A percentile compares a stretch with the other conserved stretches of the same genome.
These are phyloP conservation scores for Serpula lacrymans DNA, from an alignment of 768 basidiomycete genomes.

Conservation along the genomic window DNA sequence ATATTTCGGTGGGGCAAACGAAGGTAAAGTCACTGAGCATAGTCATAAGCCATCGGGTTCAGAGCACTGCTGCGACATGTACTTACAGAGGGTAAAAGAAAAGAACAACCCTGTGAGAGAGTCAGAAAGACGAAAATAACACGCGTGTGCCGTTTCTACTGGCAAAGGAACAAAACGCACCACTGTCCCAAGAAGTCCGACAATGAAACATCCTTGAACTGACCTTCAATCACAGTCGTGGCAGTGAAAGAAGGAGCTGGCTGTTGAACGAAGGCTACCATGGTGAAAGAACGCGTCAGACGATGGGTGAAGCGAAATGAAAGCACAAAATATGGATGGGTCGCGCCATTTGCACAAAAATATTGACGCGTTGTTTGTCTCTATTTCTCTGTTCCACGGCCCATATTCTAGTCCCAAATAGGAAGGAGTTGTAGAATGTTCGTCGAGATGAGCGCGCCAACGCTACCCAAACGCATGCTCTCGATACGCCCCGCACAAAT, in stretches of 20 bases:
- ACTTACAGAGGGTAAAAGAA: constrained; percentile 92
- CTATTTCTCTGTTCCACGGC: too few relatives aligned
- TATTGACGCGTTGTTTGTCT: too few relatives aligned
- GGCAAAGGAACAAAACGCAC: constrained; percentile 36
- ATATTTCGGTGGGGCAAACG: constrained; percentile 93
- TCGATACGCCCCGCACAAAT: too few relatives aligned
- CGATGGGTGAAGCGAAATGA: neutral
- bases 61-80: neutral
- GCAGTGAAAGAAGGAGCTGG: constrained; percentile 82
- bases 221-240: constrained; percentile 69
- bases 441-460: too few relatives aligned
- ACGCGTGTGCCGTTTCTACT: constrained; percentile 2
- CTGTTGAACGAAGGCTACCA: constrained; percentile 67
- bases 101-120: constrained; percentile 70
- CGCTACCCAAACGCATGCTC: too few relatives aligned
- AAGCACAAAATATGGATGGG: too few relatives aligned
- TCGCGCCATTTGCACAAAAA: too few relatives aligned
- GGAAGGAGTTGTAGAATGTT: too few relatives aligned
- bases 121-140: constrained; percentile 2
- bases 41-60: constrained; percentile 4
- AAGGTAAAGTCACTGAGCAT: constrained; percentile 74
- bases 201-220: constrained; percentile 77
- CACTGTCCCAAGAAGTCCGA: constrained; percentile 78
- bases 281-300: constrained; percentile 11
- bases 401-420: too few relatives aligned